These are phyloP conservation scores for Cystobasidium tubakii DNA, from an alignment of 768 basidiomycete genomes.

Conservation along the genomic window DNA sequence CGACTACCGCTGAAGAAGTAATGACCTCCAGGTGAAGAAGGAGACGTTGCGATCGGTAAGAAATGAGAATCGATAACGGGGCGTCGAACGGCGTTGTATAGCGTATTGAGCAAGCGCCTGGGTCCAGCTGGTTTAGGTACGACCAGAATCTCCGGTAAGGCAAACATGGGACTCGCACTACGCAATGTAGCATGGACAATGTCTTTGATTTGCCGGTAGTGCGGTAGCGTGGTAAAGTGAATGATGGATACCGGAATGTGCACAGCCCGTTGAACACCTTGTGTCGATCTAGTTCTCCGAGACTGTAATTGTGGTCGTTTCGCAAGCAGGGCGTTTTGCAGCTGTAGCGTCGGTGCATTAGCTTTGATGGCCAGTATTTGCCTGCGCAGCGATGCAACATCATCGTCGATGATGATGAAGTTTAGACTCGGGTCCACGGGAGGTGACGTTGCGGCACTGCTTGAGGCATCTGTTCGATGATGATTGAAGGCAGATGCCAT, in stretches of 20 bases:
- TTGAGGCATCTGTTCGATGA: neutral
- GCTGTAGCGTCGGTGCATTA: constrained; percentile 43
- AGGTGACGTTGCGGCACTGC: neutral
- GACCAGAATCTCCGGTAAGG: constrained; percentile 82
- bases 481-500: neutral
- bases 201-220: constrained; percentile 83
- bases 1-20: constrained; percentile 51
- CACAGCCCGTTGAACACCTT: constrained; percentile 53
- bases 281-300: constrained; percentile 60
- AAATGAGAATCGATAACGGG: constrained; percentile 87
- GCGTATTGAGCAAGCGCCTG: constrained; percentile 79
- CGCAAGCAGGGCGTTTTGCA: constrained; percentile 38
- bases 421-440: constrained; percentile 40
- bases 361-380: constrained; percentile 64
- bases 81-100: constrained; percentile 81
- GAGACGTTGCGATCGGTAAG: constrained; percentile 86
- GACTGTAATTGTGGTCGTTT: constrained; percentile 44
- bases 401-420: constrained; percentile 89
- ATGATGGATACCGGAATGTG: constrained; percentile 57
- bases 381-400: constrained; percentile 70
- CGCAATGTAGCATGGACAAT: constrained; percentile 64
- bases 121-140: constrained; percentile 97
- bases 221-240: constrained; percentile 83
- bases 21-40: constrained; percentile 65
- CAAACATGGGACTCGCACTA: constrained; percentile 51